These are phyloP conservation scores for Penicillium rolfsii DNA, from an alignment of 2,329 filamentous ascomycete genomes.

Conservation along the genomic window DNA sequence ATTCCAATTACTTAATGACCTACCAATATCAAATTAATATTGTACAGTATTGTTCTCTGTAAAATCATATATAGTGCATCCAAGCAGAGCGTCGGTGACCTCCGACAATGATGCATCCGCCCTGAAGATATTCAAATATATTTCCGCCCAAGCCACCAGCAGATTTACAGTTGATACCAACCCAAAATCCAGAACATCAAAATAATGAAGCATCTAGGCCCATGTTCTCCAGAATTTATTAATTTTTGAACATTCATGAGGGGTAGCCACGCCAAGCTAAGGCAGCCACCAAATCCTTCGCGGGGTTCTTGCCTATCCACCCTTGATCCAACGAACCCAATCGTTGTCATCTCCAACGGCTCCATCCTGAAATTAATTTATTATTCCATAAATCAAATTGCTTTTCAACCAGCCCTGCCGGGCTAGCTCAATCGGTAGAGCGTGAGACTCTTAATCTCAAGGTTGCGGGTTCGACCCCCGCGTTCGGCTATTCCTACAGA, in stretches of 20 bases:
- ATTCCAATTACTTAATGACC: neutral
- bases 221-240: neutral
- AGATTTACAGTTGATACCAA: neutral
- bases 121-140: neutral
- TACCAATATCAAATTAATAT: no score
- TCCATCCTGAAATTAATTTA: neutral
- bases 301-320: neutral
- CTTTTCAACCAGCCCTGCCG: slow-evolving; percentile 34
- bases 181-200: neutral
- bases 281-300: slow-evolving; percentile 1
- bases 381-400: neutral
- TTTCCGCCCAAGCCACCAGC: neutral
- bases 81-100: no score
- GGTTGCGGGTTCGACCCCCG: slow-evolving; percentile 49
- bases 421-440: slow-evolving; percentile 57
- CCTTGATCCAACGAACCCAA: neutral
- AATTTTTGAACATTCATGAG: neutral
- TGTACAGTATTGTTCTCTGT: no score
- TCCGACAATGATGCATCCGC: no score
- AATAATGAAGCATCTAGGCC: neutral
- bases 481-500: slow-evolving; percentile 40
- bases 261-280: neutral
- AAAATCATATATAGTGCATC: no score
- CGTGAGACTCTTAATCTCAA: slow-evolving; percentile 56
- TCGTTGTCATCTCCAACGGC: neutral